phyloP scores from a whole-genome alignment of 169 alveolate genomes.

The Plasmodium blacklocki region DNA sequence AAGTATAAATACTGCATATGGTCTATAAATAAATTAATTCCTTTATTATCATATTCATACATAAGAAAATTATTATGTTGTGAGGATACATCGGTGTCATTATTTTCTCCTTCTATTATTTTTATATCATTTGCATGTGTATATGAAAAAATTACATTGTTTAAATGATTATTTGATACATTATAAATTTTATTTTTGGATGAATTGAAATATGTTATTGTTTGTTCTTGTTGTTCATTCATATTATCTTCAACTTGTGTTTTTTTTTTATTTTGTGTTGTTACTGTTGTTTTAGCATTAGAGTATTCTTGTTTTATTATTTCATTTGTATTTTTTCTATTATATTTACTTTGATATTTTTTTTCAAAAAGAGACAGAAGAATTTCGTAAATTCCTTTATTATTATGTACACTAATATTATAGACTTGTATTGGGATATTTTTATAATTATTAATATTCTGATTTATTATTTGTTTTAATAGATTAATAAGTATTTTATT shows the following conservation, averaged over 20 bases:
- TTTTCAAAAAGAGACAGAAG: conserved; percentile 34
- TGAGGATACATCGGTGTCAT: not conserved
- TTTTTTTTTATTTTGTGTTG: no score
- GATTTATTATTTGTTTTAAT: conserved; percentile 38
- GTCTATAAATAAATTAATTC: conserved; percentile 51
- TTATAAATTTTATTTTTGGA: not conserved
- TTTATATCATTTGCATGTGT: no score
- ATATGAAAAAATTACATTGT: not conserved
- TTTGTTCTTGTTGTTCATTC: not conserved
- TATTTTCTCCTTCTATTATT: no score
- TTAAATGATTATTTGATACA: not conserved
- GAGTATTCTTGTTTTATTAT: not conserved
- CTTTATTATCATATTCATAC: conserved; percentile 21
- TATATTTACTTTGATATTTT: not conserved
- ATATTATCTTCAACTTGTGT: not conserved
- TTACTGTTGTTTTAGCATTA: no score
- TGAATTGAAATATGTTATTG: no score
- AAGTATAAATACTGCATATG: conserved; percentile 66
- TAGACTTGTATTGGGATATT: conserved; percentile 43
- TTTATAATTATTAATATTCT: conserved; percentile 32
- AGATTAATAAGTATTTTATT: conserved; percentile 16
- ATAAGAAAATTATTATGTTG: conserved; percentile 21
- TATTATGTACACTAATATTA: conserved; percentile 53
- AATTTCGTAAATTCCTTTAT: conserved; percentile 70
- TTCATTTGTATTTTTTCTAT: not conserved